A percentile compares a stretch with the other conserved stretches of the same genome.
Conservation (phyloP, 2,329 filamentous ascomycete species). For the Fusarium sp. region DNA sequence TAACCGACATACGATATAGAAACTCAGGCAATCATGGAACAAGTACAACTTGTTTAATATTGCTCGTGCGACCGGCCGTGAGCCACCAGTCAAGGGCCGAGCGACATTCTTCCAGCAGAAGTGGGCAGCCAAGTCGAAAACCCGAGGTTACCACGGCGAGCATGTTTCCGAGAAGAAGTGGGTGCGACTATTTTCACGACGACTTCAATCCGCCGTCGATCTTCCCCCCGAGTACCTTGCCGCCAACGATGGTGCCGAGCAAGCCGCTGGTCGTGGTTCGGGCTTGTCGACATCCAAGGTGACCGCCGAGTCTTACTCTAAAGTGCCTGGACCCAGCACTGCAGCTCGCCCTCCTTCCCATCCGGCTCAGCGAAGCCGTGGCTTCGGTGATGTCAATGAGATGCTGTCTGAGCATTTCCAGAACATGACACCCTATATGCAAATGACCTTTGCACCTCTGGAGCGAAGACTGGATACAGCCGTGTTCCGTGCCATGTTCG, state of each 20-base stretch:
- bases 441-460: slow-evolving; percentile 93
- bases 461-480: slow-evolving; percentile 95
- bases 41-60: slow-evolving; percentile 98
- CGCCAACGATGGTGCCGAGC: slow-evolving; percentile 80
- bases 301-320: slow-evolving; percentile 51
- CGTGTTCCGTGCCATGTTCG: slow-evolving; percentile 92
- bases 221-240: slow-evolving; percentile 88
- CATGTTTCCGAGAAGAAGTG: slow-evolving; percentile 93
- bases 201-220: slow-evolving; percentile 82
- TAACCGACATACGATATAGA: slow-evolving; percentile 63
- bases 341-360: slow-evolving; percentile 32
- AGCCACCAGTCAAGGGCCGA: slow-evolving; percentile 46
- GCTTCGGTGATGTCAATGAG: slow-evolving; percentile 49
- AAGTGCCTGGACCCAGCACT: slow-evolving; percentile 40
- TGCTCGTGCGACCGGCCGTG: slow-evolving; percentile 52
- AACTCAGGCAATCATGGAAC: slow-evolving; percentile 95
- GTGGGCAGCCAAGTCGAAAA: slow-evolving; percentile 87
- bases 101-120: slow-evolving; percentile 97
- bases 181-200: slow-evolving; percentile 90
- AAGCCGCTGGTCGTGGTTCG: slow-evolving; percentile 84
- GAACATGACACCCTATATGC: slow-evolving; percentile 84
- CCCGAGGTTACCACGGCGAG: slow-evolving; percentile 92
- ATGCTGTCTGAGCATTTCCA: slow-evolving; percentile 50
- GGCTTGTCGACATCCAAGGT: slow-evolving; percentile 61
- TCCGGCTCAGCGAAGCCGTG: slow-evolving; percentile 39